Base-by-base conservation (phyloP, 139 green algal species). In the Pseudopediastrum boryanum region DNA sequence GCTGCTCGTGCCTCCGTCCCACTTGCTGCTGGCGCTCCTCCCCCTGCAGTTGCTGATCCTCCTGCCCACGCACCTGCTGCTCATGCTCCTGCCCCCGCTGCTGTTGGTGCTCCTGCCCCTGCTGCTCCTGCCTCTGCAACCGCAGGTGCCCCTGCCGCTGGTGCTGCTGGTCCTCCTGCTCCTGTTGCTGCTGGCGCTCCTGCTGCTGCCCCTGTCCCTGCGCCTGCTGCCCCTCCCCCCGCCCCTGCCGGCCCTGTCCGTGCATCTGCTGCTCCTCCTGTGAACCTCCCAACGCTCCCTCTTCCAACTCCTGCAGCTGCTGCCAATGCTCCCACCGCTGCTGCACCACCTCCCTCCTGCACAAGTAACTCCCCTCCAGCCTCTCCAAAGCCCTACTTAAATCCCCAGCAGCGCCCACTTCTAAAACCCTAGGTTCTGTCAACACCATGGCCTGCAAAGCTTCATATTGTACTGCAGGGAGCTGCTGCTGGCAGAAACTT, bases 251-350 rank as follows among this genome's bases (percentile, higher is more conserved):
- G 5, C 5, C 13, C 35, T 50, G 13, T n/a, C 38, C 19, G 8
- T 52, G 39, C 64, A 52, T 39, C 64, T 72, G 64, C 64, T 72
- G 64, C 64, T 56, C 39, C 64, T 50, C 31, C 33, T 58, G 16
- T 58, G 63, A 9, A 52, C 25, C 63, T 51, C 7, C 33, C 50
- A 25, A 19, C 31, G 33, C 33, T 71, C n/a, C n/a, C n/a, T n/a
- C 23, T 9, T 7, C 1, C 35, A 52, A 25, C 33, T 31, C 23
- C 63, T 71, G 63, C 63, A 52, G 36, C 35, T 71, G 63, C 63
- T 33, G 35, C 16, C 35, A 27, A 16, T 56, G n/a, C n/a, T n/a
- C n/a, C n/a, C n/a, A n/a, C n/a, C n/a, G n/a, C n/a, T n/a, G n/a
- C n/a, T n/a, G n/a, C n/a, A n/a, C n/a, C n/a, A n/a, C n/a, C n/a